Base-by-base conservation (phyloP, 2,329 filamentous ascomycete species). In the Xylogone sp. region DNA sequence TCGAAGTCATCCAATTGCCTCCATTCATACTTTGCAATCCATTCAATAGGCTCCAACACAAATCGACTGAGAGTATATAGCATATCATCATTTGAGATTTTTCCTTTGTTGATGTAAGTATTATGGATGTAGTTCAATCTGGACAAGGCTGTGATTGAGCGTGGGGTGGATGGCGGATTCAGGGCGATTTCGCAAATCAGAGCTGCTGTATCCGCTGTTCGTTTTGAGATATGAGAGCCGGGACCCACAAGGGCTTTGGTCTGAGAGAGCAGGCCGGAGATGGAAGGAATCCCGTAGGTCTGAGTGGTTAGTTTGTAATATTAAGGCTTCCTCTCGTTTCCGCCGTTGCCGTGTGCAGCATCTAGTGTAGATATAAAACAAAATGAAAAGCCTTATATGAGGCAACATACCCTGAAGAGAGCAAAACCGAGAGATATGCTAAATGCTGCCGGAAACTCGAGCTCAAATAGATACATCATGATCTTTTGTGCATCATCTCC, bases 21-120 rank as follows among this genome's bases (percentile, higher is more conserved):
- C 86, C 87, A 91, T 62, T 91, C 88, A 60, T 82, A 87, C 6
- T 70, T 69, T 9, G 75, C 66, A 39, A 86, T 77, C 72, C 86
- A 89, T n/a, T 77, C 74, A 21, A 78, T 66, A 1, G 86, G 85
- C 63, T 90, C 82, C 1, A 77, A 69, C 16, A 86, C 75, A 62
- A 88, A 88, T 0, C 88, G 71, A 8, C 75, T 71, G 0, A 86
- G 71, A 0, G 83, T 86, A 63, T 83, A 86, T 1, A 87, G 70
- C 74, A 85, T 76, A 56, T 86, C 83, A 18, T 75, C 71, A 43
- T 85, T 77, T 12, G 70, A 70, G 57, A 86, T 86, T 56, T 77
- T 77, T 42, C 79, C 78, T 0, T 75, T 69, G 39, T 73, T 69
- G 34, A 76, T 75, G 62, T 84, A 84, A 5, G 71, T 65, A 22